Evolutionary conservation across 768 basidiomycete species (phyloP), one percentile per base, ranked within the genome.

Genomic region (Naganishia onofrii): DNA sequence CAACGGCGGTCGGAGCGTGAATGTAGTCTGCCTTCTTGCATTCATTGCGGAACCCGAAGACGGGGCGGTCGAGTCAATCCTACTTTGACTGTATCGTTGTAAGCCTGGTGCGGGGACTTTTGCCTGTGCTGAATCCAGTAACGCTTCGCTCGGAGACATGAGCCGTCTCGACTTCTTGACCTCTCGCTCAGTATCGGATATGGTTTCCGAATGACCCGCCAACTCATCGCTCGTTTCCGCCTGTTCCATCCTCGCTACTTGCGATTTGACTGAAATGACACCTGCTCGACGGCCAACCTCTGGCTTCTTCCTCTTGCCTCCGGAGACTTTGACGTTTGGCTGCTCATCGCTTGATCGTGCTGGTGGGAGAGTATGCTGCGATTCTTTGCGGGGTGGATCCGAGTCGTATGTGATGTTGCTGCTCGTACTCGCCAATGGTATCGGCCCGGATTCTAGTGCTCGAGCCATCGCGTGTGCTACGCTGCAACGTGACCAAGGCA

Each of bases 401-500:
- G 60, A 63, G 26, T 63, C 38, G 23, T 42, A 63, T 4, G n/a
- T n/a, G 8, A 58, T 21, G 57, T 36, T 32, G 57, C 36, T 32
- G 57, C 57, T 58, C 6, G 36, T 36, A 21, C 60, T 44, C 23
- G 60, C 38, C 23, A 63, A 4, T 12, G 60, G 60, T 9, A 63
- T 15, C 9, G 60, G 38, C 15, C 60, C 38, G 23, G 36, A 3
- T 29, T 63, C 23, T n/a, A 44, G 38, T 42, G 60, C 60, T 10
- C 60, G 60, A 10, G 60, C 60, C 60, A 63, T 63, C 26, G 60
- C 60, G 60, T 63, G 21, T 26, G 60, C 60, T 42, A 44, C 34
- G 26, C 60, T 63, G 21, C 26, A 7, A 42, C 1, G n/a, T 17
- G 42, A 42, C 8, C 42, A 15, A 42, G 42, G 42, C 42, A 15